Evolutionary conservation across 2,329 filamentous ascomycete species (phyloP).

Genomic region (Apiospora arundinis): DNA sequence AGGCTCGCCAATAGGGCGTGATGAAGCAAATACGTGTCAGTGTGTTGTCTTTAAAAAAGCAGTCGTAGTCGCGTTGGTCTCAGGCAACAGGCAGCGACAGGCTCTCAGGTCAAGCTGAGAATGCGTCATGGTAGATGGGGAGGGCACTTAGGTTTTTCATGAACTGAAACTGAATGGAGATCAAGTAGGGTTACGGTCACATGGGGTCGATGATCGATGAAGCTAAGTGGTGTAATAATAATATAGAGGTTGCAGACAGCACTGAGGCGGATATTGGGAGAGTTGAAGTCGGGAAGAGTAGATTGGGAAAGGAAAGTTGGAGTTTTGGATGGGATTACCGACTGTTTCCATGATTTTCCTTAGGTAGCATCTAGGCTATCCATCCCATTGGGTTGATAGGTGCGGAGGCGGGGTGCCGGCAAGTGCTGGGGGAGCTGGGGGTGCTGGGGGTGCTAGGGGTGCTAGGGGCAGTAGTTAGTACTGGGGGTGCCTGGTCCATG

Average conservation of each 20-base stretch:
- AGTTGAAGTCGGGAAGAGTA: not conserved
- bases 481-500: not conserved
- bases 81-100: not conserved
- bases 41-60: conserved; percentile 7
- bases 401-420: not conserved
- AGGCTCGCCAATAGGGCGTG: not conserved
- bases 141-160: too few relatives aligned
- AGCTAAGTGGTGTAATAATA: too few relatives aligned
- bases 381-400: not conserved
- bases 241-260: not conserved
- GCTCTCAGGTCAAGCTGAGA: not conserved
- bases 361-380: not conserved
- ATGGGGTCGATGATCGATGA: too few relatives aligned
- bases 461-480: too few relatives aligned
- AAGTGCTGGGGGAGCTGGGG: too few relatives aligned
- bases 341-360: not conserved
- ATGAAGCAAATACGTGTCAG: not conserved
- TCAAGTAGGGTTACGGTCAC: too few relatives aligned
- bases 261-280: not conserved
- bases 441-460: too few relatives aligned
- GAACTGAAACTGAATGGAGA: too few relatives aligned
- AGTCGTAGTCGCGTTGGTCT: not conserved
- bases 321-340: too few relatives aligned
- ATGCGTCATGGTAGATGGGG: not conserved
- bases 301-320: too few relatives aligned